Evolutionary conservation across 805 yeast genomes (phyloP).

Genomic region (Cephaloascus albidus): DNA sequence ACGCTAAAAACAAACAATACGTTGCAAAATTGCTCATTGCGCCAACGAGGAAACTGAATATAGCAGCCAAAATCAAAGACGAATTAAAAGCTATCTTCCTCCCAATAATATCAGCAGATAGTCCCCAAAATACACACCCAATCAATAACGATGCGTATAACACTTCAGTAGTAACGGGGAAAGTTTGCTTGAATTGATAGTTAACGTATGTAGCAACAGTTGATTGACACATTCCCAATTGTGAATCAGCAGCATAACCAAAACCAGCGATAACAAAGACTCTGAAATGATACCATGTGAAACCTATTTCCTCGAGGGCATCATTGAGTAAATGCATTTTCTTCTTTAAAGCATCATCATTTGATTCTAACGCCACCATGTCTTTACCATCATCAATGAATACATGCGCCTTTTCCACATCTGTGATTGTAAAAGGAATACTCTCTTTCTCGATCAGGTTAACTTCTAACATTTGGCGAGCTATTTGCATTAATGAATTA

Average conservation of each 20-base stretch:
- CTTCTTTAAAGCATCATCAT: conserved; percentile 23
- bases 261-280: conserved; percentile 23
- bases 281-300: conserved; percentile 22
- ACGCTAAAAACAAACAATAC: conserved; percentile 20
- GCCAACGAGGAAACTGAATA: conserved; percentile 21
- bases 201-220: conserved; percentile 15
- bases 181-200: conserved; percentile 15
- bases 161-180: conserved; percentile 16
- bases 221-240: conserved; percentile 14
- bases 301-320: conserved; percentile 54
- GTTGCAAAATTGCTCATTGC: conserved; percentile 23
- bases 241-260: conserved; percentile 27
- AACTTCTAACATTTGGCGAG: too few relatives aligned
- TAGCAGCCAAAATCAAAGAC: conserved; percentile 17
- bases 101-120: conserved; percentile 23
- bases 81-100: conserved; percentile 19
- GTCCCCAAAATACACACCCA: conserved; percentile 27
- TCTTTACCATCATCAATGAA: too few relatives aligned
- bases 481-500: too few relatives aligned
- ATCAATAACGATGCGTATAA: conserved; percentile 20
- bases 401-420: too few relatives aligned
- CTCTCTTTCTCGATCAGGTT: too few relatives aligned
- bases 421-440: too few relatives aligned
- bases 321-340: conserved; percentile 38
- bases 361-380: conserved; percentile 11